phyloP scores from a whole-genome alignment of 495 filamentous ascomycete genomes.

The Tuber umbilicatum region DNA sequence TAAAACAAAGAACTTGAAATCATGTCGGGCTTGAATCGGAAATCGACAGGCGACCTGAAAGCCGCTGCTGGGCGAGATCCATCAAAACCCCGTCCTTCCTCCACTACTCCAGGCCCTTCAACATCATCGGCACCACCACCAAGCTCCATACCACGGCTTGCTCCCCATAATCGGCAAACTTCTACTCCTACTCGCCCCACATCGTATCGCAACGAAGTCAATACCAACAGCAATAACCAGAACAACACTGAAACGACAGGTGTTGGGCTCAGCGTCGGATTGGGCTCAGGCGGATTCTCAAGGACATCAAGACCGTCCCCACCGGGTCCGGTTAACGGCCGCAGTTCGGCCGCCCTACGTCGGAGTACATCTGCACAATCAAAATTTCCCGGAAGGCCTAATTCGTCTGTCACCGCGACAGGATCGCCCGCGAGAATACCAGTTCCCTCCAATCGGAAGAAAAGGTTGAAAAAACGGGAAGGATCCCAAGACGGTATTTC shows the following conservation, averaged over 20 bases:
- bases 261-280: constrained; percentile 19
- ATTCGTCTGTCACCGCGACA: neutral
- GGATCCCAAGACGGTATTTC: neutral
- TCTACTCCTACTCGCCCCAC: constrained; percentile 3
- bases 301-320: constrained; percentile 18
- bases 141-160: constrained; percentile 13
- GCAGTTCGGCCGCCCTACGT: constrained; percentile 11
- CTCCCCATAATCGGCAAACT: constrained; percentile 3
- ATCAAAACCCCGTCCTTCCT: constrained; percentile 22
- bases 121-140: neutral
- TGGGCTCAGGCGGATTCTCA: constrained; percentile 5
- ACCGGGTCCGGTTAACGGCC: neutral
- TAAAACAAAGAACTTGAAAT: constrained; percentile 20
- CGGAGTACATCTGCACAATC: constrained; percentile 5
- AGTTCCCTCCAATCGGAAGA: neutral
- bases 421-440: constrained; percentile 3
- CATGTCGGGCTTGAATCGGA: constrained; percentile 12
- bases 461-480: neutral
- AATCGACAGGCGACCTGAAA: constrained; percentile 15
- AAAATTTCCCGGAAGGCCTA: neutral
- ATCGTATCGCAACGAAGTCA: neutral
- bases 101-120: constrained; percentile 7
- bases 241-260: constrained; percentile 6
- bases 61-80: constrained; percentile 1
- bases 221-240: neutral